A percentile compares a stretch with the other conserved stretches of the same genome.
These are phyloP conservation scores for Aspergillus aculeatinus DNA, from an alignment of 2,329 filamentous ascomycete genomes.

Conservation along the genomic window DNA sequence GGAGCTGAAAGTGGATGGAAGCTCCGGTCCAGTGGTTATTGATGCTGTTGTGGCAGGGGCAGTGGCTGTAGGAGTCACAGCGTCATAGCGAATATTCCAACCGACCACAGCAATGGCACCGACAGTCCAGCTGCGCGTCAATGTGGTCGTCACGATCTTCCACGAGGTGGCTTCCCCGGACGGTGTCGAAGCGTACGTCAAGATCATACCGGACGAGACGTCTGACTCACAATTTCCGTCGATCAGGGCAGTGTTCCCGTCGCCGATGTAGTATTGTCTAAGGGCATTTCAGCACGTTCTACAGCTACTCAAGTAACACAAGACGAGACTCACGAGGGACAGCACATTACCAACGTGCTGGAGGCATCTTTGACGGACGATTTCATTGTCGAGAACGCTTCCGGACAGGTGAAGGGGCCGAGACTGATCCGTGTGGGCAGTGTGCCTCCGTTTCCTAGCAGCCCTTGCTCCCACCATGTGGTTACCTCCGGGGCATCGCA, in stretches of 20 bases:
- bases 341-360: constrained; percentile 12
- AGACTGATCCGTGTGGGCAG: constrained; percentile 6
- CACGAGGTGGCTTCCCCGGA: not conserved
- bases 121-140: not conserved
- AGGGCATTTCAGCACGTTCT: no score
- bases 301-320: no score
- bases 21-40: not conserved
- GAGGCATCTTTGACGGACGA: constrained; percentile 5
- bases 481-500: constrained; percentile 5
- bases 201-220: constrained; percentile 6
- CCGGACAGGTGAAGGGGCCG: constrained; percentile 8
- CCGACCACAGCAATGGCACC: constrained; percentile 7
- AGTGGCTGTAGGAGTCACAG: not conserved
- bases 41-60: not conserved
- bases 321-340: not conserved
- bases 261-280: constrained; percentile 1
- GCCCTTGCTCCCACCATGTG: constrained; percentile 8
- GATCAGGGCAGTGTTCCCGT: not conserved
- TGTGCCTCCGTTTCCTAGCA: not conserved
- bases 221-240: constrained; percentile 1
- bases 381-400: constrained; percentile 1
- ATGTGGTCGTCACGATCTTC: constrained; percentile 1
- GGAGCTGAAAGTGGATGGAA: no score
- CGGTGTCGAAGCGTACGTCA: constrained; percentile 8
- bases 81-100: constrained; percentile 3